Percentiles rank a stretch among this genome's conserved stretches.
Conservation (phyloP, 2,329 filamentous ascomycete species). For the Microsporum audouinii region DNA sequence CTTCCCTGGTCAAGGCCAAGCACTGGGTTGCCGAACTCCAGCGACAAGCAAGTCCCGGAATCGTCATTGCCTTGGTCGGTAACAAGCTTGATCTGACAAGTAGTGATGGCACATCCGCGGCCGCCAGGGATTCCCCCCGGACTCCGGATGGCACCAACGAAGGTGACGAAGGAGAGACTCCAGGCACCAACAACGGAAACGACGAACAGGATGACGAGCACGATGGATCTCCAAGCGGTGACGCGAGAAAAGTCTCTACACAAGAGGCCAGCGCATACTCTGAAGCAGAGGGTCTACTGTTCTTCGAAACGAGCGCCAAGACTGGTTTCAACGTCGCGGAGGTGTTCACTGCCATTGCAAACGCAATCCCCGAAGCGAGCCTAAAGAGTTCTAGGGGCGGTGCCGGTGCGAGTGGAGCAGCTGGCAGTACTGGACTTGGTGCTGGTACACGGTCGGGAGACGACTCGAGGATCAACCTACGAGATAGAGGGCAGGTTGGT, state of each 20-base stretch:
- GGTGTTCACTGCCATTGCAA: conserved; percentile 96
- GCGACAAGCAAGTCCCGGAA: conserved; percentile 98
- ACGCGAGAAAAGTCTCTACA: conserved; percentile 80
- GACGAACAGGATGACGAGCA: conserved; percentile 34
- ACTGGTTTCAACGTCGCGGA: conserved; percentile 87
- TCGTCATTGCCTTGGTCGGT: conserved; percentile 93
- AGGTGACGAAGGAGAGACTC: conserved; percentile 24
- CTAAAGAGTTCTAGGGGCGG: conserved; percentile 79
- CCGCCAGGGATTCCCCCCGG: conserved; percentile 41
- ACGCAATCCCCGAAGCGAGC: conserved; percentile 93
- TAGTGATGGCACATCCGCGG: conserved; percentile 44
- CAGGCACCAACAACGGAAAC: conserved; percentile 22
- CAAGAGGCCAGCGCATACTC: conserved; percentile 87
- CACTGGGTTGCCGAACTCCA: conserved; percentile 98
- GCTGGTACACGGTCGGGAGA: conserved; percentile 30
- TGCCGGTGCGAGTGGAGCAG: conserved; percentile 43
- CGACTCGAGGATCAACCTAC: conserved; percentile 66
- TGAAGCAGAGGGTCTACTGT: conserved; percentile 84
- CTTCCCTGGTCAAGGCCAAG: conserved; percentile 96
- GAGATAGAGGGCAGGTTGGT: conserved; percentile 58
- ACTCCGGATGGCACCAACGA: conserved; percentile 60
- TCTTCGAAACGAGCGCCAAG: conserved; percentile 98
- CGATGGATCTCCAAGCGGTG: conserved; percentile 47
- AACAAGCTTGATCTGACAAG: conserved; percentile 96
- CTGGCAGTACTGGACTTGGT: conserved; percentile 49